These are phyloP conservation scores for Capsicum pubescens DNA, from an alignment of 257 asterid genomes.

Conservation along the genomic window DNA sequence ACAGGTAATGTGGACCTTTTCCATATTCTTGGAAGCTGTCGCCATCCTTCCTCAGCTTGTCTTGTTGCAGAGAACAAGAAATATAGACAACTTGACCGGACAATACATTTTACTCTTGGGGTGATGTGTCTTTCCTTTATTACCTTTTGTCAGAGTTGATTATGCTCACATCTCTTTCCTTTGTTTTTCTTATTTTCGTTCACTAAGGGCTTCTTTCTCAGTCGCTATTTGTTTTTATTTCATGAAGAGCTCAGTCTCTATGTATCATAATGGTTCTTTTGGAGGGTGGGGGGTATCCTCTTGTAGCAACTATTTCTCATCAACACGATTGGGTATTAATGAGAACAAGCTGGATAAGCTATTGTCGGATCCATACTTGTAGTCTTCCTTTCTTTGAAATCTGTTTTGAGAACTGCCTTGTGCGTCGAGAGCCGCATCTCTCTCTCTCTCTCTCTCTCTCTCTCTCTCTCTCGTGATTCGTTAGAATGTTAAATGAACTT, in stretches of 20 bases:
- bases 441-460: background rate
- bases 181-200: background rate
- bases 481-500: conserved; percentile 15
- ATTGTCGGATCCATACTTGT: background rate
- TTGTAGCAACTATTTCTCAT: background rate
- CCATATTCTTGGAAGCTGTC: conserved; percentile 83
- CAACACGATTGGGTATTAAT: background rate
- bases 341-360: background rate
- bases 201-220: background rate
- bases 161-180: background rate
- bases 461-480: background rate
- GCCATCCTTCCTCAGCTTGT: conserved; percentile 93
- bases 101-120: conserved; percentile 86
- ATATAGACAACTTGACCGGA: conserved; percentile 89
- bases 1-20: conserved; percentile 85
- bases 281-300: background rate
- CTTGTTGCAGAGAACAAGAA: conserved; percentile 82
- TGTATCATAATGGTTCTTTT: background rate
- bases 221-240: no score
- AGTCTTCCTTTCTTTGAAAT: background rate
- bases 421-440: conserved; percentile 22
- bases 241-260: background rate
- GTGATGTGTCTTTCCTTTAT: conserved; percentile 42
- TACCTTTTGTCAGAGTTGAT: background rate
- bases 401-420: background rate